Base-by-base conservation (phyloP, 495 filamentous ascomycete genomes). In the Echria macrotheca region DNA sequence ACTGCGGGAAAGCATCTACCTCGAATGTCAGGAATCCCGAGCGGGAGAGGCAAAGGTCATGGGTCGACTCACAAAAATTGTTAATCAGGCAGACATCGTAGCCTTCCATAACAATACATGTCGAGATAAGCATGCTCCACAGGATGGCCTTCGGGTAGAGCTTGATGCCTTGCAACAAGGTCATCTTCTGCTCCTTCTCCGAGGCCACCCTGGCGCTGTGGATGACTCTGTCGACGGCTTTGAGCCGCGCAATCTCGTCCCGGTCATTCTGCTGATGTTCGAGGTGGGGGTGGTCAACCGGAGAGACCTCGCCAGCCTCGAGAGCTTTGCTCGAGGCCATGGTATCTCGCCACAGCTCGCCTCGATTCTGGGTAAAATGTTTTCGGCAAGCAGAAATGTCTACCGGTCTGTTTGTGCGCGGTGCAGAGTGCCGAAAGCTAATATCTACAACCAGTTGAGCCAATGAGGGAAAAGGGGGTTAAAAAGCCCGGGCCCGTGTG, bases 61-160 rank as follows among this genome's bases (percentile, higher is more conserved):
- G n/a, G n/a, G n/a, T n/a, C n/a, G n/a, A 18, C 24, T 4, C 57
- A 72, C 67, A 77, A 47, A 80, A 78, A 52, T 77, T 80, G 59
- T 76, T 78, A 53, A 83, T 69, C 45, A 84, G 61, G 36, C 71
- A 75, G 33, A 82, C 57, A 53, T 83, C 80, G 59, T 80, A 84
- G 4, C 80, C 81, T 54, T 84, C 80, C 80, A 84, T 84, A 52
- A 72, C 71, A 46, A 84, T 81, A 63, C 75, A 77, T 5, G 78
- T 77, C 31, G 76, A 79, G 56, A 84, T 78, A 43, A 82, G 69
- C 23, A 83, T 39, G 51, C 75, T 79, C 78, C 78, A 84, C 2
- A 64, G 73, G 43, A 80, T 73, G 37, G 76, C 76, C 56, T 79
- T 79, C 18, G 75, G 76, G 50, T 78, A 80, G 9, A 79, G 63